phyloP scores from a whole-genome alignment of 2,329 filamentous ascomycete species.

The Exophiala phaeomuriformis region DNA sequence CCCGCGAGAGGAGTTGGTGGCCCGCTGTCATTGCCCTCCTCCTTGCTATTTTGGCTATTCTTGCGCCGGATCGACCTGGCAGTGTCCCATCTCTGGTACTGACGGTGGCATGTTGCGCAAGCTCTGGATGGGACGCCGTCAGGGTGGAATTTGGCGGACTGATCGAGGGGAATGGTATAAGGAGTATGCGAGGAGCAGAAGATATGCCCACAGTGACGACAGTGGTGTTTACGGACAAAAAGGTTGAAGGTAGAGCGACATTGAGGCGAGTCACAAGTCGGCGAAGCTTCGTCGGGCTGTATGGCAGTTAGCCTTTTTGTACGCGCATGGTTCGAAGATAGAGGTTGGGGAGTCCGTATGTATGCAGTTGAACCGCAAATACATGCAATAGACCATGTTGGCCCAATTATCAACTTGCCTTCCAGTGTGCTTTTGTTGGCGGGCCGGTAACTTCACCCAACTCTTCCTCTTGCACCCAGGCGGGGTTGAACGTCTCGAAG shows the following conservation, averaged over 20 bases:
- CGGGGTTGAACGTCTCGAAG: slow-evolving; percentile 17
- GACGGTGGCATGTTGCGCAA: slow-evolving; percentile 55
- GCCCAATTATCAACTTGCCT: slow-evolving; percentile 41
- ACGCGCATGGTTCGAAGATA: slow-evolving; percentile 5
- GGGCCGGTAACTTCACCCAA: slow-evolving; percentile 51
- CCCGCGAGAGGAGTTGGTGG: slow-evolving; percentile 21
- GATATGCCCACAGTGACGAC: slow-evolving; percentile 59
- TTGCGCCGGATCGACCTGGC: slow-evolving; percentile 43
- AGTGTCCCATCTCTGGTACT: slow-evolving; percentile 52
- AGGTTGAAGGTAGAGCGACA: slow-evolving; percentile 55
- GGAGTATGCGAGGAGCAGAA: slow-evolving; percentile 56
- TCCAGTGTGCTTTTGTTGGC: slow-evolving; percentile 59
- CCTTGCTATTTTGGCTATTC: slow-evolving; percentile 39
- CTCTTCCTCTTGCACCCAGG: slow-evolving; percentile 33
- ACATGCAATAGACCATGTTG: not conserved
- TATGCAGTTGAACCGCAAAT: not conserved
- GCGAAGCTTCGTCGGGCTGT: slow-evolving; percentile 52
- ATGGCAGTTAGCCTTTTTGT: slow-evolving; percentile 13
- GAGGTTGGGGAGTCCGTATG: not conserved
- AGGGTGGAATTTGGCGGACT: slow-evolving; percentile 57
- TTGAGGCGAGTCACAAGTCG: slow-evolving; percentile 50
- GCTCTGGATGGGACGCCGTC: slow-evolving; percentile 49
- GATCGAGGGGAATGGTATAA: slow-evolving; percentile 53
- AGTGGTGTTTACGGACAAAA: slow-evolving; percentile 59
- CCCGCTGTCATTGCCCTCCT: slow-evolving; percentile 21